Conservation (phyloP, 768 basidiomycete genomes). For the Pulveroboletus ravenelii region DNA sequence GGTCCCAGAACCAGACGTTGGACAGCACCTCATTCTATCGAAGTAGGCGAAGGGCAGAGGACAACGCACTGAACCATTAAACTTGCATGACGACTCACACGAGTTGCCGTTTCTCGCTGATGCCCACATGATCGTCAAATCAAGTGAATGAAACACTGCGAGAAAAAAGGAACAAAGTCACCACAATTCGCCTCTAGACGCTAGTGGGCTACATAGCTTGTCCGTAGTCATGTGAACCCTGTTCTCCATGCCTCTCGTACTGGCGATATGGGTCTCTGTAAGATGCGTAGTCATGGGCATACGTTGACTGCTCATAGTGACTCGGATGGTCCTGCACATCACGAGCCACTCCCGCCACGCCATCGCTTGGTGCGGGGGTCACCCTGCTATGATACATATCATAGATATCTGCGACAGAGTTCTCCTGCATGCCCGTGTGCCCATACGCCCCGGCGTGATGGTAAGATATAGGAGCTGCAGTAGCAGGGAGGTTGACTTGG, state of each 20-base stretch:
- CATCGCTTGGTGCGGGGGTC: slow-evolving; percentile 33
- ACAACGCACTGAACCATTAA: background rate
- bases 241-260: slow-evolving; percentile 28
- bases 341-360: slow-evolving; percentile 33
- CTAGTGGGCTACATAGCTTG: slow-evolving; percentile 29
- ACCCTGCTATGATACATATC: slow-evolving; percentile 54
- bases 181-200: slow-evolving; percentile 12
- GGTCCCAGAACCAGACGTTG: background rate
- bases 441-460: slow-evolving; percentile 27
- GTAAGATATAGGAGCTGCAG: slow-evolving; percentile 57
- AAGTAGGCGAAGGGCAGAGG: background rate
- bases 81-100: background rate
- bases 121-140: slow-evolving; percentile 14
- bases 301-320: slow-evolving; percentile 21
- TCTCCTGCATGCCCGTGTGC: slow-evolving; percentile 20
- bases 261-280: slow-evolving; percentile 25
- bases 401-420: slow-evolving; percentile 41
- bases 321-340: slow-evolving; percentile 37
- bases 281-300: slow-evolving; percentile 27
- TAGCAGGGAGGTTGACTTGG: slow-evolving; percentile 50
- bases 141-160: slow-evolving; percentile 26
- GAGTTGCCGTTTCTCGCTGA: background rate
- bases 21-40: background rate
- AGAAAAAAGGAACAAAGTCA: slow-evolving; percentile 12
- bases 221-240: slow-evolving; percentile 28